Conservation (phyloP, 306 rosid genomes). For the Hippophae gyantsensis region DNA sequence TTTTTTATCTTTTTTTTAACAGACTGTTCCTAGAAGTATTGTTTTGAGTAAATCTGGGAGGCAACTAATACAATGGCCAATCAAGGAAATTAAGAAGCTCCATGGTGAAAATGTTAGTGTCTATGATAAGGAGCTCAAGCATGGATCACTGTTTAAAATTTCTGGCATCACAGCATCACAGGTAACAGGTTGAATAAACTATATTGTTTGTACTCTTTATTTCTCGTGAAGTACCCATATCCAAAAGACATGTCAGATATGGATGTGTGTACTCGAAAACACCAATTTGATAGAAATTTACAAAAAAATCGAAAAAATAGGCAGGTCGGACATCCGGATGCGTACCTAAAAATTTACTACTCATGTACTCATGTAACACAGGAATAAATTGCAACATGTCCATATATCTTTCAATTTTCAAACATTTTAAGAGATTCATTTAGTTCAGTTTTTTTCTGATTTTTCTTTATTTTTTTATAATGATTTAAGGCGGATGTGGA, state of each 20-base stretch:
- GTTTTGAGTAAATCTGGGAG: slow-evolving; percentile 56
- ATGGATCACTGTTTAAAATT: slow-evolving; percentile 37
- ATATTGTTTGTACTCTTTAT: too few relatives aligned
- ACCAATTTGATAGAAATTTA: too few relatives aligned
- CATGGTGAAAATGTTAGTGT: slow-evolving; percentile 30
- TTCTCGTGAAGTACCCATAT: too few relatives aligned
- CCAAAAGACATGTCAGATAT: too few relatives aligned
- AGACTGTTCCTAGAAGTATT: slow-evolving; percentile 63
- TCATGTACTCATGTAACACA: not conserved
- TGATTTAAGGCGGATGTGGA: slow-evolving; percentile 61
- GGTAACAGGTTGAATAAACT: slow-evolving; percentile 17
- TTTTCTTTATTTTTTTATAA: too few relatives aligned
- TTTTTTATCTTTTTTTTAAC: not conserved
- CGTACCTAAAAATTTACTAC: not conserved
- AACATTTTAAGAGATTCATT: too few relatives aligned
- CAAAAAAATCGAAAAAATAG: too few relatives aligned
- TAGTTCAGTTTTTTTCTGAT: not conserved
- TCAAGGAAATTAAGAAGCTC: slow-evolving; percentile 45
- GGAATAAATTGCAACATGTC: too few relatives aligned
- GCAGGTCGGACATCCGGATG: too few relatives aligned
- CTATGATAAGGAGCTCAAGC: slow-evolving; percentile 29
- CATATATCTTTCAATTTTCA: too few relatives aligned
- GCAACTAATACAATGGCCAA: slow-evolving; percentile 75
- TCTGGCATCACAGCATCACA: slow-evolving; percentile 43
- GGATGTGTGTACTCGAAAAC: too few relatives aligned